phyloP scores from a whole-genome alignment of 2,329 filamentous ascomycete species.

The Hypoxylon sp. region DNA sequence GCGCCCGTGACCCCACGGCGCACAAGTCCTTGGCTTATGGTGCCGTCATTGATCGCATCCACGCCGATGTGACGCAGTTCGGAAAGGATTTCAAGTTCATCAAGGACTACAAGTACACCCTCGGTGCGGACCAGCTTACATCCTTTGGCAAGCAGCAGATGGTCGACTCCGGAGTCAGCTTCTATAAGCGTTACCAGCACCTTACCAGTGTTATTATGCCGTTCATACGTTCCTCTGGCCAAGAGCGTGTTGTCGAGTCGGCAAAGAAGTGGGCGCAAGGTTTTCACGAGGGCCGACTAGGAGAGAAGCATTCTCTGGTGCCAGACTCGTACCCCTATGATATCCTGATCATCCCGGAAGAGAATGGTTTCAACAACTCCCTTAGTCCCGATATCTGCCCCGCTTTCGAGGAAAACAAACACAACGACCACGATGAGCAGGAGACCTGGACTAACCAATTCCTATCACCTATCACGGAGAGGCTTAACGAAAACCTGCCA shows the following conservation, averaged over 20 bases:
- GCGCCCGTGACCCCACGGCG: conserved; percentile 79
- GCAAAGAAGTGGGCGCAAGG: conserved; percentile 79
- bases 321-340: conserved; percentile 57
- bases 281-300: conserved; percentile 65
- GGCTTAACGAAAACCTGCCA: conserved; percentile 73
- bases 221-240: conserved; percentile 75
- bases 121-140: conserved; percentile 75
- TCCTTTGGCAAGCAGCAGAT: conserved; percentile 73
- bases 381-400: conserved; percentile 77
- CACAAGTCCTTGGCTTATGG: conserved; percentile 72
- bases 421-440: conserved; percentile 61
- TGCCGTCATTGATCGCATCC: conserved; percentile 70
- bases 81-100: conserved; percentile 73
- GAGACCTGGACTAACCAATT: conserved; percentile 69
- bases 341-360: conserved; percentile 76
- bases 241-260: conserved; percentile 76
- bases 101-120: conserved; percentile 71
- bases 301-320: conserved; percentile 51
- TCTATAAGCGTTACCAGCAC: conserved; percentile 74
- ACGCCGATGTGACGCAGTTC: conserved; percentile 64
- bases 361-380: conserved; percentile 75
- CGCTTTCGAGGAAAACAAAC: conserved; percentile 69
- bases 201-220: conserved; percentile 67
- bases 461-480: conserved; percentile 69
- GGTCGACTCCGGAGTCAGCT: conserved; percentile 77